Percentiles rank a stretch among this genome's conserved stretches.
Conservation (phyloP, 2,329 filamentous ascomycete species). For the Ilyonectria mors-panacis region DNA sequence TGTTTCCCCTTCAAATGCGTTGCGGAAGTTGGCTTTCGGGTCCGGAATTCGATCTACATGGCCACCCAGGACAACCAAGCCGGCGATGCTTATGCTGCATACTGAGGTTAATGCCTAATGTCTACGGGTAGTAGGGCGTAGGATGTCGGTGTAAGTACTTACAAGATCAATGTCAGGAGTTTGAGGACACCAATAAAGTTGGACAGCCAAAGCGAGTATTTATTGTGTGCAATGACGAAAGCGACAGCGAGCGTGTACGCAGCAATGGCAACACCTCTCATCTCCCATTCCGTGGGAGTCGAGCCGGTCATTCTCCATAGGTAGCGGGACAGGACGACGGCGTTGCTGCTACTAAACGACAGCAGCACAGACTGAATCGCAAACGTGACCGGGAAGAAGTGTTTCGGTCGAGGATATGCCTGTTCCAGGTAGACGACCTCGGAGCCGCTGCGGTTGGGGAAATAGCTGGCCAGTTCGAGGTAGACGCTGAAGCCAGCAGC, state of each 20-base stretch:
- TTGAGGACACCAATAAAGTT: constrained; percentile 73
- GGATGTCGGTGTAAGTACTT: background rate
- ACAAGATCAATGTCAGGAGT: constrained; percentile 71
- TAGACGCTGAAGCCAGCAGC: constrained; percentile 70
- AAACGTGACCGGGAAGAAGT: constrained; percentile 75
- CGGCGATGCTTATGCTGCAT: constrained; percentile 65
- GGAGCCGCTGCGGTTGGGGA: constrained; percentile 76
- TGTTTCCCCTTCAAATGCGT: constrained; percentile 54
- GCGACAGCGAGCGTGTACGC: constrained; percentile 72
- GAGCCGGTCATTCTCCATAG: constrained; percentile 69
- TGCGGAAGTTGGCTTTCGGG: constrained; percentile 53
- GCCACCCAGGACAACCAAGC: constrained; percentile 70
- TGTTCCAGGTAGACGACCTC: constrained; percentile 80
- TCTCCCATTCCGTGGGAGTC: constrained; percentile 70
- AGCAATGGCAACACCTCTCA: constrained; percentile 76
- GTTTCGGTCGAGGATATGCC: constrained; percentile 74
- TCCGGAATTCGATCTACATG: constrained; percentile 48
- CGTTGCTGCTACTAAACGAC: constrained; percentile 77
- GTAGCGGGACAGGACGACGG: constrained; percentile 75
- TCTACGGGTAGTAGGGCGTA: background rate
- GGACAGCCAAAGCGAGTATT: constrained; percentile 67
- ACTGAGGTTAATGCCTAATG: background rate
- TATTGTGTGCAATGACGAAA: constrained; percentile 68
- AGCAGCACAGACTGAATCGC: constrained; percentile 75
- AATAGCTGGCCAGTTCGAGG: constrained; percentile 75